phyloP scores from a whole-genome alignment of 768 basidiomycete species.

The Calocybe gangraenosa region DNA sequence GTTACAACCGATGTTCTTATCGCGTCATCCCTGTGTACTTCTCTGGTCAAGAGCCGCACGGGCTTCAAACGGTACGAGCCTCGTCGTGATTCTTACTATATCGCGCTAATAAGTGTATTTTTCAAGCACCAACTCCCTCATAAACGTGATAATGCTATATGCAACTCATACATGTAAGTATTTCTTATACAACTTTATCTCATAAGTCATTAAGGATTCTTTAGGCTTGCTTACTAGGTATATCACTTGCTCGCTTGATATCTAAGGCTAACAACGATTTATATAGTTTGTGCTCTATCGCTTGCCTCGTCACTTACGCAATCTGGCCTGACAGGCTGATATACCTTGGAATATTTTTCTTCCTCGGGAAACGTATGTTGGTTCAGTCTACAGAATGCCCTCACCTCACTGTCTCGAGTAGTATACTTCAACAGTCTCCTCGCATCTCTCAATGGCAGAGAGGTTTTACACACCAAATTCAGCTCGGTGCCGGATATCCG shows the following conservation, averaged over 20 bases:
- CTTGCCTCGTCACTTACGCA: constrained; percentile 29
- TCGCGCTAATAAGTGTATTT: not conserved
- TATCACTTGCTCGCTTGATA: not conserved
- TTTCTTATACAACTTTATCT: not conserved
- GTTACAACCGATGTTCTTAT: constrained; percentile 39
- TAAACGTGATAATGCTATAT: constrained; percentile 41
- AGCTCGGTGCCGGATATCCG: too few species aligned
- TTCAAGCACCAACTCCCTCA: constrained; percentile 38
- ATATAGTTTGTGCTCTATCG: constrained; percentile 25
- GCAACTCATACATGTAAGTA: constrained; percentile 45
- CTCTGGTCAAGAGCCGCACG: constrained; percentile 26
- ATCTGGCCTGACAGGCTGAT: constrained; percentile 41
- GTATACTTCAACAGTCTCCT: constrained; percentile 31
- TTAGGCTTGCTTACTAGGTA: constrained; percentile 31
- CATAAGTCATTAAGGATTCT: not conserved
- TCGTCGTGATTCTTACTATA: not conserved
- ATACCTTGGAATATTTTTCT: constrained; percentile 42
- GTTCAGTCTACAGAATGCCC: not conserved
- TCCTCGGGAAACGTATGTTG: constrained; percentile 39
- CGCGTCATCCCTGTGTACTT: constrained; percentile 29
- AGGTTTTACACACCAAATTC: too few species aligned
- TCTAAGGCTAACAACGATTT: not conserved
- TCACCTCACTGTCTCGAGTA: constrained; percentile 4
- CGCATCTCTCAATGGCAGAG: constrained; percentile 26
- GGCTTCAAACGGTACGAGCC: constrained; percentile 22